Percentiles rank a stretch among this genome's conserved stretches.
Conservation (phyloP, 768 basidiomycete species). For the Tulasnella sp. region DNA sequence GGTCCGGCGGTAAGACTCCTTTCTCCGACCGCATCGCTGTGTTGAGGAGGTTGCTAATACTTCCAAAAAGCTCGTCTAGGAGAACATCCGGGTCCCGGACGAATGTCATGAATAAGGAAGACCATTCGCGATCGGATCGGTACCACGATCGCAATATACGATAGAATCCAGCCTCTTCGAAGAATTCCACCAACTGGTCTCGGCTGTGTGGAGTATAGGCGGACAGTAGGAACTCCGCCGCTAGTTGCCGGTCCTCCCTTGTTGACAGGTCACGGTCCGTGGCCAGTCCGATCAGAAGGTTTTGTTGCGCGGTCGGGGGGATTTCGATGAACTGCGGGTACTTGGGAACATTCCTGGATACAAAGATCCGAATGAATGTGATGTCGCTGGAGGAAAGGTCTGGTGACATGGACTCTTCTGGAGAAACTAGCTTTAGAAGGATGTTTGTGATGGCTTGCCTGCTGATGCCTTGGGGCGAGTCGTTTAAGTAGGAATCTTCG, state of each 20-base stretch:
- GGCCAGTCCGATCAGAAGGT: slow-evolving; percentile 76
- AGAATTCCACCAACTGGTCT: slow-evolving; percentile 66
- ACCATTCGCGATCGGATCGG: slow-evolving; percentile 76
- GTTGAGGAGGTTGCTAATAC: slow-evolving; percentile 63
- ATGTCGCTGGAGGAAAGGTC: slow-evolving; percentile 60
- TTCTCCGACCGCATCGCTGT: slow-evolving; percentile 54
- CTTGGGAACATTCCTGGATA: slow-evolving; percentile 95
- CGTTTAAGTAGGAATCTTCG: slow-evolving; percentile 89
- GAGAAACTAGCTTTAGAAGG: slow-evolving; percentile 71
- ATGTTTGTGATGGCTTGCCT: slow-evolving; percentile 84
- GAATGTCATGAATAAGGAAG: slow-evolving; percentile 69
- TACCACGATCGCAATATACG: slow-evolving; percentile 85
- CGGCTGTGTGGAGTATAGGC: slow-evolving; percentile 83
- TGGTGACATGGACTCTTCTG: slow-evolving; percentile 46
- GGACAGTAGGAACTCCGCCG: slow-evolving; percentile 91
- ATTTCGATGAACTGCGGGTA: slow-evolving; percentile 79
- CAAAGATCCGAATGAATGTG: slow-evolving; percentile 92
- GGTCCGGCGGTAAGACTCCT: slow-evolving; percentile 57
- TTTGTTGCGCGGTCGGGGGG: slow-evolving; percentile 67
- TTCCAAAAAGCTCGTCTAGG: slow-evolving; percentile 64
- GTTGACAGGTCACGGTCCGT: slow-evolving; percentile 75
- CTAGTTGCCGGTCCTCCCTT: slow-evolving; percentile 91
- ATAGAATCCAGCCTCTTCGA: slow-evolving; percentile 85
- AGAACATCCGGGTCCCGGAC: slow-evolving; percentile 71
- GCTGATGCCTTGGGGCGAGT: slow-evolving; percentile 63